Evolutionary conservation across 2,329 filamentous ascomycete species (phyloP), one percentile per base, ranked within the genome.

Genomic region (Fusarium pseudoanthophilum): DNA sequence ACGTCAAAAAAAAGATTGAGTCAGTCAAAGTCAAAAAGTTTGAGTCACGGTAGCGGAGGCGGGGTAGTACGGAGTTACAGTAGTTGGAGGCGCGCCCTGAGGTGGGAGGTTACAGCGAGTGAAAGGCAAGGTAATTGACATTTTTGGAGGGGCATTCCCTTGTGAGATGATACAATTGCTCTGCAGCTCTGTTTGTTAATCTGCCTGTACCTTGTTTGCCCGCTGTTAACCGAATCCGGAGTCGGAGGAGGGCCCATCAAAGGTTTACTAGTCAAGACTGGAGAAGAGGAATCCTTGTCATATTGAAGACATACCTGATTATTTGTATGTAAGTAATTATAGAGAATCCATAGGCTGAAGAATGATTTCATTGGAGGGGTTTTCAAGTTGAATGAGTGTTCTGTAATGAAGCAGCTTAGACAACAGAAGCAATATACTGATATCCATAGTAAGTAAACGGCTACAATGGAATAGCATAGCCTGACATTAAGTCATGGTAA

Each of bases 11-110:
- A 56, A 36, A 40, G n/a, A 60, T 69, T 45, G 66, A 69, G 66
- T 69, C 66, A 69, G 64, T 69, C 57, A 68, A 56, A 59, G 45
- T 53, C 57, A 57, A 61, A 67, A 51, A 36, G 30, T 68, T 69
- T 69, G 66, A 69, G 64, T 69, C 66, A 69, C 66, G 64, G 51
- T 34, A 63, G 53, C 28, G 53, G 42, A 64, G 64, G 66, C 66
- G 66, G 66, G 64, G 66, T 69, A 69, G 45, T 37, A 60, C 34
- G 32, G 49, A 57, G 34, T 52, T 36, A 52, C 13, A 32, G 52
- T 32, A 28, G 24, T 67, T 67, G 32, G 64, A 66, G 60, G 48
- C 63, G 49, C 52, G 51, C 51, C 51, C 51, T 42, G 36, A 42
- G 20, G 51, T 37, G 36, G 52, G 52, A 55, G 52, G 36, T 55